Base-by-base conservation (phyloP, 2,329 filamentous ascomycete species). In the Aspergillus terreus region DNA sequence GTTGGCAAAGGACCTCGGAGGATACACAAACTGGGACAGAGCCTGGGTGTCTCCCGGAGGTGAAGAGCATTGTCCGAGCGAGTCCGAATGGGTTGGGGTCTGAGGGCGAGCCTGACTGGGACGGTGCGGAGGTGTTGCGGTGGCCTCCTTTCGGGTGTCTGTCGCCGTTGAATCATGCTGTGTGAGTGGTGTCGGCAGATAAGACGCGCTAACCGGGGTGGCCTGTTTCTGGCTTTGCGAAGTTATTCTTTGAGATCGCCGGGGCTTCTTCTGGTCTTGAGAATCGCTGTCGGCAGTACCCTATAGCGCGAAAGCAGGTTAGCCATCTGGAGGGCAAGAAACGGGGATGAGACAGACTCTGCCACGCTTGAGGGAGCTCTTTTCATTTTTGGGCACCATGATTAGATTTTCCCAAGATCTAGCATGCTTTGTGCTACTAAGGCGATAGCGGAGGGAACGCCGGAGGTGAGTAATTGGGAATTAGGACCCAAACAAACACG, bases 361-460 rank as follows among this genome's bases (percentile, higher is more conserved):
- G 62, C 78, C 82, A 68, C 90, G 85, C 79, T 95, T 95, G 76
- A 94, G 83, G 75, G 88, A 87, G 77, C 86, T 91, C 77, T 89
- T 89, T 74, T 94, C 87, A 59, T 58, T 73, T 70, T 63, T 78
- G 75, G 72, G 84, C 41, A 66, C 62, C 71, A 74, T 74, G 49
- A 17, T 54, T 48, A 25, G 25, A 27, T 49, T 19, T 17, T 36
- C 48, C 52, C 36, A 54, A 44, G 50, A 52, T 44, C 41, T 52
- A 45, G 23, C 21, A 49, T 46, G 32, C 15, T 40, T 42, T 35
- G 19, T 42, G 23, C 6, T 38, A 38, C 35, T 6, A 38, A 11
- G 15, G 4, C 6, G 33, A 17, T n/a, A 7, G 15, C 35, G 14
- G 15, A 38, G 15, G 15, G 15, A 38, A 17, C 35, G 11, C 35